Evolutionary conservation across 2,329 filamentous ascomycete genomes (phyloP).

Genomic region (Blumeria hordei): DNA sequence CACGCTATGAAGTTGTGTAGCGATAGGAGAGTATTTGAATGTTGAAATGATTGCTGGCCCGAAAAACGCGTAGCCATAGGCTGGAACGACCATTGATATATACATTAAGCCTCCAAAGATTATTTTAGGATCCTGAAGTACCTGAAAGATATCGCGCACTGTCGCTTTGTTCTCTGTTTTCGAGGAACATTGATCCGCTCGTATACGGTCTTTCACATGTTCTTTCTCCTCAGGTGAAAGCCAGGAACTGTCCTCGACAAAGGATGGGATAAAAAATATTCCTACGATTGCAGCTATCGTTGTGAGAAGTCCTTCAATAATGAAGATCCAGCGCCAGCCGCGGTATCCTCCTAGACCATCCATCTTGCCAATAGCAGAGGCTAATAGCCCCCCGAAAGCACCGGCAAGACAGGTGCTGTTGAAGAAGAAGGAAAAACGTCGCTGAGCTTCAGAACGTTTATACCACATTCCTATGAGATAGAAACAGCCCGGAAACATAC

Average conservation of each 20-base stretch:
- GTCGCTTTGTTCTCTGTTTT: slow-evolving; percentile 38
- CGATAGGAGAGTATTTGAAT: slow-evolving; percentile 34
- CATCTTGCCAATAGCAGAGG: slow-evolving; percentile 78
- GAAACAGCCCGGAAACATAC: slow-evolving; percentile 53
- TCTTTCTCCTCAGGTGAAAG: slow-evolving; percentile 43
- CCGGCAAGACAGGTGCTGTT: slow-evolving; percentile 55
- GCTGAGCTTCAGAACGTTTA: slow-evolving; percentile 63
- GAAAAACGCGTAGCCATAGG: slow-evolving; percentile 60
- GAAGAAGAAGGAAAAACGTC: slow-evolving; percentile 88
- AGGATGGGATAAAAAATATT: slow-evolving; percentile 47
- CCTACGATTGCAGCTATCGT: slow-evolving; percentile 34
- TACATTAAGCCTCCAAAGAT: slow-evolving; percentile 60
- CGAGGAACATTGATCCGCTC: slow-evolving; percentile 42
- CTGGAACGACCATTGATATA: slow-evolving; percentile 53
- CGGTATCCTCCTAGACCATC: slow-evolving; percentile 39
- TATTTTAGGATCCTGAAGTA: slow-evolving; percentile 53
- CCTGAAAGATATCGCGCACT: slow-evolving; percentile 27
- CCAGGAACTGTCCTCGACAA: slow-evolving; percentile 54
- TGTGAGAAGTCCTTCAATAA: slow-evolving; percentile 47
- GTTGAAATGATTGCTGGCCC: slow-evolving; percentile 44
- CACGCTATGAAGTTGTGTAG: slow-evolving; percentile 25
- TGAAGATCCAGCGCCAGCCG: slow-evolving; percentile 68
- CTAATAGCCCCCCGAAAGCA: slow-evolving; percentile 68
- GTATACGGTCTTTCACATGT: slow-evolving; percentile 41
- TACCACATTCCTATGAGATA: slow-evolving; percentile 82